Percentiles rank a stretch among this genome's conserved stretches.
Conservation (phyloP, 2,329 filamentous ascomycete genomes). For the Kalmusia sp. region DNA sequence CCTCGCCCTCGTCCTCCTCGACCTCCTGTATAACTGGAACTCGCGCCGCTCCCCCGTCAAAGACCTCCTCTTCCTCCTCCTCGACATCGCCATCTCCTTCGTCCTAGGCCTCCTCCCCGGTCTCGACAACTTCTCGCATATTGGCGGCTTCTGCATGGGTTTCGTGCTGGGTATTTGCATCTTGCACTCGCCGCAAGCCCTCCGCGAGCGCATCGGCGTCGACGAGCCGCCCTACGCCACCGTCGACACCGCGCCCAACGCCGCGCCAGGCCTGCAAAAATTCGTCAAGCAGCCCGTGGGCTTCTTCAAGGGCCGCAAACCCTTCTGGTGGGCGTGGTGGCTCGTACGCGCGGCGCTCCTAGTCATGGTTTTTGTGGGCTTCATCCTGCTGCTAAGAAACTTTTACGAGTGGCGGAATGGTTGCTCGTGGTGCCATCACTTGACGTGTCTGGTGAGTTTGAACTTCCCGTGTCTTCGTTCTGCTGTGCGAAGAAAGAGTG, state of each 20-base stretch:
- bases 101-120: slow-evolving; percentile 90
- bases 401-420: slow-evolving; percentile 82
- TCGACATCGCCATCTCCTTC: slow-evolving; percentile 89
- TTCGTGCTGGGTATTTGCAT: slow-evolving; percentile 85
- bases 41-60: slow-evolving; percentile 78
- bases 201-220: slow-evolving; percentile 76
- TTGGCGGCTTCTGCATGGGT: slow-evolving; percentile 94
- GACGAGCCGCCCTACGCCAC: slow-evolving; percentile 74
- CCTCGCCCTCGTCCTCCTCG: slow-evolving; percentile 84
- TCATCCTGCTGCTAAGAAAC: slow-evolving; percentile 86
- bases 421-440: slow-evolving; percentile 93
- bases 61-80: slow-evolving; percentile 84
- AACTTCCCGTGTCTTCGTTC: background rate
- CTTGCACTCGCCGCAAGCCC: slow-evolving; percentile 82
- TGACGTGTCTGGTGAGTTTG: slow-evolving; percentile 85
- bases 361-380: slow-evolving; percentile 80
- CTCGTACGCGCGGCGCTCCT: slow-evolving; percentile 79
- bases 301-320: slow-evolving; percentile 92
- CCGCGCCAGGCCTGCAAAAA: slow-evolving; percentile 40
- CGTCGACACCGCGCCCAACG: slow-evolving; percentile 52
- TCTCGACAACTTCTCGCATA: slow-evolving; percentile 96
- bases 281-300: slow-evolving; percentile 62
- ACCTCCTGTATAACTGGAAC: slow-evolving; percentile 91
- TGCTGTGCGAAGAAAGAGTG: background rate
- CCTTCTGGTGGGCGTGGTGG: slow-evolving; percentile 99